Conservation (phyloP, 2,329 filamentous ascomycete genomes). For the Alternaria sp. region DNA sequence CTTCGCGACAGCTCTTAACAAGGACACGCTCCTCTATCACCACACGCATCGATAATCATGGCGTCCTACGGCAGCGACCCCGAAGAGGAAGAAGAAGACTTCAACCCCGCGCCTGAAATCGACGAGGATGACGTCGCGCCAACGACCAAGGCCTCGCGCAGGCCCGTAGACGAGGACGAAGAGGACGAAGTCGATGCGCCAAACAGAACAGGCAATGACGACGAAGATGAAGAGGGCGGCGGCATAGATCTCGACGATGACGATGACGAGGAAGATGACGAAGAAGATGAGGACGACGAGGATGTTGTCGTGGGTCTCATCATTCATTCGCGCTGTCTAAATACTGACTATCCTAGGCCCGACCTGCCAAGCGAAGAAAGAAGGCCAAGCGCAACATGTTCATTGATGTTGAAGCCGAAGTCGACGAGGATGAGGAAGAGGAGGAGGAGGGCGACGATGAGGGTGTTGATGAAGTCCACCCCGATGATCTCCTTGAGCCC, state of each 20-base stretch:
- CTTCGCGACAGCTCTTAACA: slow-evolving; percentile 13
- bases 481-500: slow-evolving; percentile 83
- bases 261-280: slow-evolving; percentile 65
- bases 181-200: slow-evolving; percentile 47
- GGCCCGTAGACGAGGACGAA: slow-evolving; percentile 45
- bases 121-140: slow-evolving; percentile 61
- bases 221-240: slow-evolving; percentile 59
- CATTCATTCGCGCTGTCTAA: not conserved
- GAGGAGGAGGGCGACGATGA: slow-evolving; percentile 83
- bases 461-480: slow-evolving; percentile 87
- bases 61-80: slow-evolving; percentile 38
- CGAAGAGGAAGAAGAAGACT: slow-evolving; percentile 75
- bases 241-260: slow-evolving; percentile 60
- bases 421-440: slow-evolving; percentile 86
- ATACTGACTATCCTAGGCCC: slow-evolving; percentile 55
- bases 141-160: slow-evolving; percentile 27
- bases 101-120: slow-evolving; percentile 81
- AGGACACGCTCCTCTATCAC: slow-evolving; percentile 12
- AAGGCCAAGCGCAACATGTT: slow-evolving; percentile 80
- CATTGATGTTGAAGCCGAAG: slow-evolving; percentile 97
- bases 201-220: slow-evolving; percentile 44
- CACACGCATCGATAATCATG: slow-evolving; percentile 24
- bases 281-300: slow-evolving; percentile 69
- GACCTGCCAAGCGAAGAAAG: slow-evolving; percentile 80
- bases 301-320: slow-evolving; percentile 42